Conservation (phyloP, 441 rosid genomes). For the Macaranga tanarius region DNA sequence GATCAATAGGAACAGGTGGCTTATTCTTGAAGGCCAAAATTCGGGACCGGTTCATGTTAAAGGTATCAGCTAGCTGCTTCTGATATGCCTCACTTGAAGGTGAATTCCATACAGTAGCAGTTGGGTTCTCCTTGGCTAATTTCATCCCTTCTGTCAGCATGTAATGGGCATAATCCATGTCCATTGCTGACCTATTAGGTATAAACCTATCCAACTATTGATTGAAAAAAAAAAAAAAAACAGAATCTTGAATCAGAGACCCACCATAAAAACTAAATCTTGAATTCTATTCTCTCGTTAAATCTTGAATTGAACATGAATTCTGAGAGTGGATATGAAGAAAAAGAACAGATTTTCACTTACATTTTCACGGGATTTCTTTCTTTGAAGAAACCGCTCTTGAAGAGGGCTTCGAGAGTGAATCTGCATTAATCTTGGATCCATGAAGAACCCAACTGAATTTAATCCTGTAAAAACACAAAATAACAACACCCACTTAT, state of each 20-base stretch:
- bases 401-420: slow-evolving; percentile 33
- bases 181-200: slow-evolving; percentile 59
- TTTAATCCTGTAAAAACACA: neutral
- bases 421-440: slow-evolving; percentile 14
- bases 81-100: slow-evolving; percentile 65
- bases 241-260: slow-evolving; percentile 10
- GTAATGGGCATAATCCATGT: slow-evolving; percentile 49
- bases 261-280: neutral
- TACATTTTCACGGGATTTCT: slow-evolving; percentile 26
- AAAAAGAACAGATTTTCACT: neutral
- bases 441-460: slow-evolving; percentile 6
- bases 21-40: slow-evolving; percentile 72
- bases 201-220: slow-evolving; percentile 54
- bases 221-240: neutral
- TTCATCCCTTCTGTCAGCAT: slow-evolving; percentile 51
- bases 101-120: slow-evolving; percentile 36
- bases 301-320: neutral
- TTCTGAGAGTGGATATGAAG: neutral
- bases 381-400: slow-evolving; percentile 24
- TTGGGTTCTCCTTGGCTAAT: slow-evolving; percentile 36
- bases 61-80: slow-evolving; percentile 62
- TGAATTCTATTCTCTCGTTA: too few species aligned
- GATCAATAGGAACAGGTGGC: slow-evolving; percentile 46
- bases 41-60: slow-evolving; percentile 61
- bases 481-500: neutral